Evolutionary conservation across 495 filamentous ascomycete genomes (phyloP).

Genomic region (Tirmania nivea): DNA sequence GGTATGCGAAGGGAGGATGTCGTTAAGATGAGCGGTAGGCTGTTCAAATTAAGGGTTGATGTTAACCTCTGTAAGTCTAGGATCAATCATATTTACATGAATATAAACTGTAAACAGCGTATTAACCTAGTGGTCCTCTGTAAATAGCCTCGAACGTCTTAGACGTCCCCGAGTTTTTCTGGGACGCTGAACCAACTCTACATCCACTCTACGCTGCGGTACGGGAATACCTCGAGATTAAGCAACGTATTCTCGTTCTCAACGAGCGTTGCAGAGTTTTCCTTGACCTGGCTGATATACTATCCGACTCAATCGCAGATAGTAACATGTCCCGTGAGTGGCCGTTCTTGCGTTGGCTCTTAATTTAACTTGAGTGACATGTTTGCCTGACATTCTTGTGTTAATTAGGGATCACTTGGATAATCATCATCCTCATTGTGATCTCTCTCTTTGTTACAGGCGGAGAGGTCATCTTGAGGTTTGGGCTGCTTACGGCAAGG

Average conservation of each 20-base stretch:
- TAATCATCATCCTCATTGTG: slow-evolving; percentile 85
- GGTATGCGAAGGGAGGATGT: slow-evolving; percentile 88
- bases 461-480: slow-evolving; percentile 69
- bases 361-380: background rate
- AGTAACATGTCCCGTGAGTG: slow-evolving; percentile 54
- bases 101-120: background rate
- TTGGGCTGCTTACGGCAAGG: slow-evolving; percentile 41
- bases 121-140: background rate
- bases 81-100: background rate
- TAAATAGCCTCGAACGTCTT: slow-evolving; percentile 75
- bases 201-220: slow-evolving; percentile 88
- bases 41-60: slow-evolving; percentile 88
- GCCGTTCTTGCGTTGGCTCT: slow-evolving; percentile 17
- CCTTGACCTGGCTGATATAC: slow-evolving; percentile 84
- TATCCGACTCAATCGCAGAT: slow-evolving; percentile 78
- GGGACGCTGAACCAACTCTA: slow-evolving; percentile 86
- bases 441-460: slow-evolving; percentile 79
- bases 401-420: slow-evolving; percentile 54
- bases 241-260: slow-evolving; percentile 76
- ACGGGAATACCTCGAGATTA: slow-evolving; percentile 94
- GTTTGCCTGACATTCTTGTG: background rate
- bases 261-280: slow-evolving; percentile 96
- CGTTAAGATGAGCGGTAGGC: slow-evolving; percentile 64
- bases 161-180: slow-evolving; percentile 96
- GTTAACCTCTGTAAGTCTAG: slow-evolving; percentile 76